Conservation (phyloP, 78 protist species). For the Dictyostelium capitatum region DNA sequence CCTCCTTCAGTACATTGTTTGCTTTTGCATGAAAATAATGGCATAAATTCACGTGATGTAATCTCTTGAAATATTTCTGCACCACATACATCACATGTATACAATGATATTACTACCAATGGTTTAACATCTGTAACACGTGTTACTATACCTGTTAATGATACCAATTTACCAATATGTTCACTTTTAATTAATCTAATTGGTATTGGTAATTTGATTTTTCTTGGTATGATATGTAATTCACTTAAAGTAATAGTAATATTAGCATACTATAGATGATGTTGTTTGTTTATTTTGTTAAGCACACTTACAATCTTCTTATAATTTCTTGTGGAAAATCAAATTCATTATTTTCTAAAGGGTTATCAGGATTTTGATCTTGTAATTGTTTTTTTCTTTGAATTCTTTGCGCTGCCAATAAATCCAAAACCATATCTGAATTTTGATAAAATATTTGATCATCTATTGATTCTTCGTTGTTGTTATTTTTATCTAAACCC, state of each 20-base stretch:
- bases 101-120: constrained; percentile 94
- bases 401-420: constrained; percentile 18
- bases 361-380: constrained; percentile 22
- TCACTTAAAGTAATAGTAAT: too few species aligned
- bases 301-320: constrained; percentile 33
- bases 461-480: background rate
- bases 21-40: constrained; percentile 68
- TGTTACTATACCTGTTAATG: constrained; percentile 94
- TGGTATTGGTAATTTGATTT: background rate
- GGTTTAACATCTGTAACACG: constrained; percentile 97
- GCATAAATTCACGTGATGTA: constrained; percentile 76
- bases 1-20: constrained; percentile 55
- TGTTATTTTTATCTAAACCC: background rate
- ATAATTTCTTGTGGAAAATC: constrained; percentile 44
- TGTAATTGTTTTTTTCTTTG: background rate
- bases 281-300: too few species aligned
- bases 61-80: constrained; percentile 96
- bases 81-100: constrained; percentile 97
- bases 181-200: constrained; percentile 60
- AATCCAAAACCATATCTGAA: constrained; percentile 42
- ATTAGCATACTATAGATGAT: too few species aligned
- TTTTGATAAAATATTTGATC: background rate
- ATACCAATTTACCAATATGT: constrained; percentile 71
- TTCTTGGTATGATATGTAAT: constrained; percentile 27
- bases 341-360: constrained; percentile 9